These are phyloP conservation scores for Hypoxylon rubiginosum DNA, from an alignment of 2,329 filamentous ascomycete species.

Conservation along the genomic window DNA sequence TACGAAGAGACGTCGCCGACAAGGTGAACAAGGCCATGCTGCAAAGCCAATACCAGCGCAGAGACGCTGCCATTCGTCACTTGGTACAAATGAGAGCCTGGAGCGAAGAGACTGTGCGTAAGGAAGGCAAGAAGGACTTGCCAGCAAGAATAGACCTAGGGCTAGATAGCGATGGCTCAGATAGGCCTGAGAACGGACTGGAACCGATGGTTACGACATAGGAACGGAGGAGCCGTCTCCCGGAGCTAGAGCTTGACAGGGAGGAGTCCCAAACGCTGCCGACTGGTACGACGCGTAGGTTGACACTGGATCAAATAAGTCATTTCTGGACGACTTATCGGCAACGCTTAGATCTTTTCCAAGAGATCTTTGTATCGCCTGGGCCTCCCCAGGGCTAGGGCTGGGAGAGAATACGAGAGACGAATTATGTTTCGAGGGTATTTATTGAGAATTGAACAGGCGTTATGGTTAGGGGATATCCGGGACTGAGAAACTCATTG, in stretches of 20 bases:
- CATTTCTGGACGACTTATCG: too few species aligned
- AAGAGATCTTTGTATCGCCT: not conserved
- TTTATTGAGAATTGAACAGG: slow-evolving; percentile 16
- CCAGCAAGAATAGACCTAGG: slow-evolving; percentile 59
- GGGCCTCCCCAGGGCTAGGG: not conserved
- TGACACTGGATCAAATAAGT: not conserved
- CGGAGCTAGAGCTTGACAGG: too few species aligned
- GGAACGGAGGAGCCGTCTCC: slow-evolving; percentile 26
- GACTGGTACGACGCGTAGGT: too few species aligned
- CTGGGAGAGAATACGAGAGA: not conserved
- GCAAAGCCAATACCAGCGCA: slow-evolving; percentile 75
- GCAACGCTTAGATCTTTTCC: not conserved
- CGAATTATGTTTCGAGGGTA: slow-evolving; percentile 1
- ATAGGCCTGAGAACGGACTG: slow-evolving; percentile 57
- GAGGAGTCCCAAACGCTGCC: too few species aligned
- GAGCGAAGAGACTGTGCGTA: slow-evolving; percentile 77
- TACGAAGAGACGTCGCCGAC: slow-evolving; percentile 86
- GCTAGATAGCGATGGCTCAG: slow-evolving; percentile 49
- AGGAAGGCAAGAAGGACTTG: slow-evolving; percentile 56
- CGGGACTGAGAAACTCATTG: slow-evolving; percentile 8
- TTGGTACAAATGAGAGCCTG: slow-evolving; percentile 87
- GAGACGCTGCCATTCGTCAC: slow-evolving; percentile 85
- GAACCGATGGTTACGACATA: slow-evolving; percentile 66
- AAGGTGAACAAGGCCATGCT: slow-evolving; percentile 92
- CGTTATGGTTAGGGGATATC: slow-evolving; percentile 27